Evolutionary conservation across 345 rosid species (phyloP), one percentile per base, ranked within the genome.

Genomic region (Balakata baccata): DNA sequence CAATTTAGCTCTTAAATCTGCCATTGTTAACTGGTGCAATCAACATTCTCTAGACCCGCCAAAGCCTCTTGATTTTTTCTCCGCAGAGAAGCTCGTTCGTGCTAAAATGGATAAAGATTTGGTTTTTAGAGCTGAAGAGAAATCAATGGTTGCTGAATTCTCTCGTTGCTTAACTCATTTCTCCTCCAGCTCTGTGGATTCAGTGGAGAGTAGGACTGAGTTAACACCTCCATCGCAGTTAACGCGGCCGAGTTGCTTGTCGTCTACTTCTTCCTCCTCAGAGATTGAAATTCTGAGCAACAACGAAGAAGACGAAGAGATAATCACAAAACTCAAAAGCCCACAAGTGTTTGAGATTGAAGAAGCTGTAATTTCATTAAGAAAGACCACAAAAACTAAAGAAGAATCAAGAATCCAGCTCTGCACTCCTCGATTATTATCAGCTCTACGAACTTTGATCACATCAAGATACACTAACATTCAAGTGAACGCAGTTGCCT

Each of bases 401-500:
- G 88, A 88, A 78, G 89, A 81, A 34, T 29, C 74, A 2, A 78
- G 96, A 45, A 73, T 63, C 41, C 66, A 70, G 69, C 87, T 92
- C 9, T 95, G 98, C 47, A 87, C 90, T 0, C 54, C 84, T 20
- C 77, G 84, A 61, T 37, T 92, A 16, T 89, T 92, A 70, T 81
- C 86, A 14, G 78, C 84, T 4, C 72, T 95, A 0, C 80, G 84
- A 62, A 64, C 88, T 8, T 65, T 92, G 20, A 79, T 89, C 60
- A 50, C 72, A 5, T 90, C 98, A 4, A 83, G 87, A 72, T 88
- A 92, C 87, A 76, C 80, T 2, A 75, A 57, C 38, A 73, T 92
- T 75, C 97, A 92, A 74, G 96, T 86, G 68, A 92, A 92, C 59
- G 69, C 89, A 0, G 87, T 87, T 2, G 99, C 99, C 29, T 85